Evolutionary conservation across 116 monocot species (phyloP).

Genomic region (Papilionanthe hybrid): DNA sequence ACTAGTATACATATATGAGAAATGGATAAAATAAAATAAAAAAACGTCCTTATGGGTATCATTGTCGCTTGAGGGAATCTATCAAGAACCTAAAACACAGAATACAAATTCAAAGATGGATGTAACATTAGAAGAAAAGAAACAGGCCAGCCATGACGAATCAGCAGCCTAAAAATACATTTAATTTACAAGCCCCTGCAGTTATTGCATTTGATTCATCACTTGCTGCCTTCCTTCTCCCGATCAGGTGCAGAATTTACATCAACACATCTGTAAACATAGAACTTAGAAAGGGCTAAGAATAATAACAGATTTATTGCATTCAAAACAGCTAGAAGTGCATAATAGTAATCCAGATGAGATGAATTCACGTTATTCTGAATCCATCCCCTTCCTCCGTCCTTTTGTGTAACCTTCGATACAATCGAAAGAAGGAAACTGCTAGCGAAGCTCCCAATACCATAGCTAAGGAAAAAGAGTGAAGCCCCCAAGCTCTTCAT

Average conservation of each 20-base stretch:
- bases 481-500: slow-evolving; percentile 4
- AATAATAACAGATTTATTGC: not conserved
- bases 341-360: not conserved
- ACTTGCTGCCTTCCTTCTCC: not conserved
- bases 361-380: not conserved
- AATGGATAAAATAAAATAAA: no score
- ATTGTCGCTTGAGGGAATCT: no score
- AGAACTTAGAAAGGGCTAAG: not conserved
- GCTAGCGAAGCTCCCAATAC: not conserved
- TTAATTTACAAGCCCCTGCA: no score
- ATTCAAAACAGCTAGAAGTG: not conserved
- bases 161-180: no score
- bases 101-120: no score
- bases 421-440: not conserved
- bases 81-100: no score
- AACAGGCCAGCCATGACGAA: no score
- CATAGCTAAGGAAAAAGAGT: not conserved
- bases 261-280: not conserved
- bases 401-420: not conserved
- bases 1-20: no score
- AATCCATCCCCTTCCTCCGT: not conserved
- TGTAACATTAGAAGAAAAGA: no score
- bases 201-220: no score
- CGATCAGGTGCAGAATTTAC: not conserved
- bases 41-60: no score